These are phyloP conservation scores for Furcasterigmium sp. DNA, from an alignment of 2,329 filamentous ascomycete species.

Conservation along the genomic window DNA sequence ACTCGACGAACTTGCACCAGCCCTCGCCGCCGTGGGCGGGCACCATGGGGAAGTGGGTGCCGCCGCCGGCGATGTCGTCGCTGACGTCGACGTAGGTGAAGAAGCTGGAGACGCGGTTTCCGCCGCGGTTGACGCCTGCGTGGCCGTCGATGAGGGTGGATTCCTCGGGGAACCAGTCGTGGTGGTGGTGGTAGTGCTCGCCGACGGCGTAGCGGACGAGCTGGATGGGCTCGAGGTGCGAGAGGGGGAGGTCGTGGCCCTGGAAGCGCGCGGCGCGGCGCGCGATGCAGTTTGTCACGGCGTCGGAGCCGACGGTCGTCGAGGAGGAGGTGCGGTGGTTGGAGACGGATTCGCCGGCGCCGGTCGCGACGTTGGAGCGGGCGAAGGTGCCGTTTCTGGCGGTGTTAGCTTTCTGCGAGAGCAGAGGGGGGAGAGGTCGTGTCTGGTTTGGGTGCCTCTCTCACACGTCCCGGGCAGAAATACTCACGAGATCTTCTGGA, in stretches of 20 bases:
- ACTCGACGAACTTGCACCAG: constrained; percentile 33
- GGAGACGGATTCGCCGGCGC: constrained; percentile 20
- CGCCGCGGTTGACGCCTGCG: constrained; percentile 23
- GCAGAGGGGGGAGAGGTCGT: background rate
- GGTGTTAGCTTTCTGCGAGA: background rate
- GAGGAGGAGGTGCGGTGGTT: constrained; percentile 29
- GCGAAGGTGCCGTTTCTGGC: constrained; percentile 28
- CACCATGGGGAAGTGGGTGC: constrained; percentile 33
- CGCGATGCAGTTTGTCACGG: constrained; percentile 29
- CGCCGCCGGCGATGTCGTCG: constrained; percentile 31
- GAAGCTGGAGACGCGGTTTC: constrained; percentile 32
- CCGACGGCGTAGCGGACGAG: constrained; percentile 31
- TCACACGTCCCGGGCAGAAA: too few species aligned
- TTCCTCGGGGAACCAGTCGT: constrained; percentile 33
- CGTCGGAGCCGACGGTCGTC: constrained; percentile 27
- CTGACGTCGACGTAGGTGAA: constrained; percentile 31
- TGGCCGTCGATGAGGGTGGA: constrained; percentile 11
- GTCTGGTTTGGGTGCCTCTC: too few species aligned
- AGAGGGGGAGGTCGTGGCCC: constrained; percentile 25
- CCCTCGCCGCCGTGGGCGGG: constrained; percentile 23
- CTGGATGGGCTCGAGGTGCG: constrained; percentile 30
- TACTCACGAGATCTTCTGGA: constrained; percentile 26
- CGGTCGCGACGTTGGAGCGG: constrained; percentile 26
- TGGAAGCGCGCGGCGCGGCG: constrained; percentile 31
- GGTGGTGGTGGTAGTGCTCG: constrained; percentile 34